These are phyloP conservation scores for Yamadazyma akitaensis DNA, from an alignment of 805 yeast genomes.

Conservation along the genomic window DNA sequence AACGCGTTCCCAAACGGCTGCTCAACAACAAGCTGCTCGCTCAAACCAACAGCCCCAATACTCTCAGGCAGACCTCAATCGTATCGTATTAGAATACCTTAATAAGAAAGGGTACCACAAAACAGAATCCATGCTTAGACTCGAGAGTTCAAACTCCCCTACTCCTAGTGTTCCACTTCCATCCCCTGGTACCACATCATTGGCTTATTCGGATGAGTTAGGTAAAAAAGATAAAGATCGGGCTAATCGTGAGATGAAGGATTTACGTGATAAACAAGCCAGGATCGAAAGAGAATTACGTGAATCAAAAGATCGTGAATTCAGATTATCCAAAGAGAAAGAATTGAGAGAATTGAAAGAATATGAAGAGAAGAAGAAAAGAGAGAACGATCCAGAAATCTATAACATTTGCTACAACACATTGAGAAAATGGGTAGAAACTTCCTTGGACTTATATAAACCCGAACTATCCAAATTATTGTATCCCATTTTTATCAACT, in stretches of 20 bases:
- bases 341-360: conserved; percentile 37
- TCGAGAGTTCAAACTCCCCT: conserved; percentile 70
- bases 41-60: conserved; percentile 41
- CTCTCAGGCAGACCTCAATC: conserved; percentile 83
- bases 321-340: conserved; percentile 35
- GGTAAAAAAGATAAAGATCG: conserved; percentile 26
- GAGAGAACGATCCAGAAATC: conserved; percentile 61
- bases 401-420: conserved; percentile 79
- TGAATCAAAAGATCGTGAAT: conserved; percentile 37
- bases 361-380: conserved; percentile 42
- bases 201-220: conserved; percentile 35
- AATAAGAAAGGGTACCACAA: conserved; percentile 91
- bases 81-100: conserved; percentile 88
- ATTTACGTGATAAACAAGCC: conserved; percentile 31
- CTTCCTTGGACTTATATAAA: conserved; percentile 85
- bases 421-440: conserved; percentile 84
- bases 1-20: conserved; percentile 15
- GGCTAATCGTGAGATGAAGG: conserved; percentile 30
- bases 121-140: conserved; percentile 90
- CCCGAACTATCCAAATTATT: conserved; percentile 81
- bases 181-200: conserved; percentile 40
- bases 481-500: conserved; percentile 91
- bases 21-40: conserved; percentile 9
- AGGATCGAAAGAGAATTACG: conserved; percentile 36
- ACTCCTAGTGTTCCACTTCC: conserved; percentile 49